Base-by-base conservation (phyloP, 306 rosid species). In the Vigna hirtella region DNA sequence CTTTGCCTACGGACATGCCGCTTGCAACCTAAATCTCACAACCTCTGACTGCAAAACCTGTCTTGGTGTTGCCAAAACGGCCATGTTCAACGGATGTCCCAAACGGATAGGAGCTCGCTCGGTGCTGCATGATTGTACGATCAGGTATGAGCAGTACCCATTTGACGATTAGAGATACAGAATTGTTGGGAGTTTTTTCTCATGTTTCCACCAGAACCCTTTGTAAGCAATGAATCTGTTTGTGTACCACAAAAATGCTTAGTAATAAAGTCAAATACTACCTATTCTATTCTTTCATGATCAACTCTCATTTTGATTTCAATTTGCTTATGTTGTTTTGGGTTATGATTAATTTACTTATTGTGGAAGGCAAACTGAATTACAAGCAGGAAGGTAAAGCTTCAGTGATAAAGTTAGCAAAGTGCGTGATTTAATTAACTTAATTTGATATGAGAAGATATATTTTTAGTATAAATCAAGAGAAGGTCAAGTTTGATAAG, bases 71-170 rank as follows among this genome's bases (percentile, higher is more conserved):
- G 91, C 94, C 11, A 91, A 83, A 73, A 83, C 79, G 4, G 72
- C 82, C 52, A 66, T 88, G 83, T 42, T 82, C 14, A 76, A 7
- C 9, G 26, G 66, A 0, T 91, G 98, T 83, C 87, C 77, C 6
- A 3, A 66, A 11, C 71, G 82, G 36, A 88, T 86, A 17, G 95
- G 95, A 26, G 90, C 88, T 69, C 93, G 93, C 34, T 87, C 85
- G 0, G 70, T 85, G 82, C 89, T 88, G 20, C 83, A 38, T 86
- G 97, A 88, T 76, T 89, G 95, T 77, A 30, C 82, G 9, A 77
- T 89, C 71, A 86, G 95, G 92, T 89, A 91, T 47, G 95, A 93
- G 82, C 95, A 89, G 70, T 91, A 89, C 87, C 92, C 97, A 26
- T 89, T 93, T 82, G 84, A 86, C 6, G 84, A 91, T 58, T 87